Evolutionary conservation across 2,329 filamentous ascomycete species (phyloP), one percentile per base, ranked within the genome.

Genomic region (Fusarium sp.): DNA sequence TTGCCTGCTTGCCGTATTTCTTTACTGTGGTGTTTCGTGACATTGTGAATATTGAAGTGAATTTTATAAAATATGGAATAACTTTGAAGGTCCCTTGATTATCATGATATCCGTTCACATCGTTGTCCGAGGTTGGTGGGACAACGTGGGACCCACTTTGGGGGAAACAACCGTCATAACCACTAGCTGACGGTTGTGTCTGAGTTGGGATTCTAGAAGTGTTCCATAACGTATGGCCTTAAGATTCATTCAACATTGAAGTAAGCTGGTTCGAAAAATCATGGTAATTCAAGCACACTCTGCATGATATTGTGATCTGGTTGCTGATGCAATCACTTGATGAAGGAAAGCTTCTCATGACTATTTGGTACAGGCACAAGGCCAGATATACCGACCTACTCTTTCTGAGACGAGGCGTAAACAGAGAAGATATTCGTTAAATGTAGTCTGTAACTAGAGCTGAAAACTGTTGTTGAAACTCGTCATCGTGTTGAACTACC

Each of bases 1-100:
- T 85, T 31, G 80, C 79, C 44, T 79, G 79, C 62, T 84, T 87
- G 60, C 86, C 87, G 77, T 88, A 88, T 59, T 81, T 85, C 4
- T 84, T 83, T 11, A 80, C 71, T 19, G 80, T 75, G 5, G 78
- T 76, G 50, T 80, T 79, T 58, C 82, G 81, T 36, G 83, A 77
- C 86, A 87, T 88, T 26, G 72, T 80, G 10, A 44, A 52, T 36
- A 10, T 26, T 39, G 43, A 34, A 24, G 28, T n/a, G 38, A 51
- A 33, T 40, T 22, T 15, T 21, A 44, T 44, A 31, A 31, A 46
- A 39, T 26, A n/a, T 51, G 55, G 40, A 43, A 24, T 33, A 52
- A 46, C 22, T 42, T 40, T 24, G n/a, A 47, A 22, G 5, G 22
- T 44, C 40, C n/a, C 33, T 51, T 34, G 39, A n/a, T 17, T 46